These are phyloP conservation scores for Fusarium humuli DNA, from an alignment of 2,329 filamentous ascomycete species.

Conservation along the genomic window DNA sequence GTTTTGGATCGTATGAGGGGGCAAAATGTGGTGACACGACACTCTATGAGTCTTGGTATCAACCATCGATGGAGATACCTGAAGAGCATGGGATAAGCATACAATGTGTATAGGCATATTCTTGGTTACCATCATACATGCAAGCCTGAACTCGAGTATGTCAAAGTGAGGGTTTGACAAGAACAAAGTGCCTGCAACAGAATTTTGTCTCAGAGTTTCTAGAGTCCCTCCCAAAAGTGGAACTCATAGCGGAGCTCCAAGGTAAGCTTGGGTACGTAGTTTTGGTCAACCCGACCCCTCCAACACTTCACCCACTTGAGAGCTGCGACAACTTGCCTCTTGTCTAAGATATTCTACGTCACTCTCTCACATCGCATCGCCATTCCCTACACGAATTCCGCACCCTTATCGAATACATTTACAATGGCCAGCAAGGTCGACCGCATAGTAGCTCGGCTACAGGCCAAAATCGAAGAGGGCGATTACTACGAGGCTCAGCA, in stretches of 20 bases:
- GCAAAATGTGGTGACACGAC: not conserved
- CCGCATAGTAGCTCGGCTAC: conserved; percentile 72
- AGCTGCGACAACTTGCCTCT: conserved; percentile 28
- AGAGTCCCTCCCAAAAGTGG: conserved; percentile 19
- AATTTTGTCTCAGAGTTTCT: not conserved
- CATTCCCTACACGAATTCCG: not conserved
- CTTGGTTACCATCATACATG: not conserved
- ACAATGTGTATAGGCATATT: not conserved
- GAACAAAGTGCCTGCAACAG: not conserved
- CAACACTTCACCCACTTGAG: conserved; percentile 26
- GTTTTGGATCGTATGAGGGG: not conserved
- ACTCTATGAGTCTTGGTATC: not conserved
- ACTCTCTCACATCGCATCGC: conserved; percentile 17
- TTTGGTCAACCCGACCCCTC: conserved; percentile 35
- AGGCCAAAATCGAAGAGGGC: conserved; percentile 88
- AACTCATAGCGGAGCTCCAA: conserved; percentile 12
- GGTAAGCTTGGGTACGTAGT: conserved; percentile 27
- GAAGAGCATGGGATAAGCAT: not conserved
- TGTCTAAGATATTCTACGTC: conserved; percentile 36
- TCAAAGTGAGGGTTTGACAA: not conserved
- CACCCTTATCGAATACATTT: not conserved
- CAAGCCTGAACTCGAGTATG: not conserved
- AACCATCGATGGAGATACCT: not conserved
- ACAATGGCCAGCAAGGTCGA: conserved; percentile 57
- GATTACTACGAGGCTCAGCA: conserved; percentile 99